phyloP scores from a whole-genome alignment of 208 protist genomes.

The Acanthamoeba royreba region DNA sequence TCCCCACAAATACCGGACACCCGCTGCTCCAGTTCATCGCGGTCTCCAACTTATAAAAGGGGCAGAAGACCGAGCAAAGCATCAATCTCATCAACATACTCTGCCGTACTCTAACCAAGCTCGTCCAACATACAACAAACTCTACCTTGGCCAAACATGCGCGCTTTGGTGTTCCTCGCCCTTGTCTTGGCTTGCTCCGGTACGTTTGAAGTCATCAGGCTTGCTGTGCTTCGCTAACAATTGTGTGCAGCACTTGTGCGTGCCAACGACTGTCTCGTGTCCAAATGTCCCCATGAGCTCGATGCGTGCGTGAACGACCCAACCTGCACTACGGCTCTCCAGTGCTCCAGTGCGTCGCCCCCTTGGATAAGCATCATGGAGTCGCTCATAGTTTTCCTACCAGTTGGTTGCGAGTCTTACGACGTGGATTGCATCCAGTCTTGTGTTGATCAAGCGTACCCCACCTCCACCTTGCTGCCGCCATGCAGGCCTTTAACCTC shows the following conservation, averaged over 20 bases:
- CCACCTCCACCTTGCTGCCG: not conserved
- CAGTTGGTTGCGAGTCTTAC: not conserved
- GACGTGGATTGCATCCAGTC: not conserved
- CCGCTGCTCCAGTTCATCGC: not conserved
- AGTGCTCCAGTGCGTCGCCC: not conserved
- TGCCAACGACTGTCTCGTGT: not conserved
- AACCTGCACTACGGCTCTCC: not conserved
- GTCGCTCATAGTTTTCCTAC: not conserved
- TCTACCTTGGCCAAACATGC: not conserved
- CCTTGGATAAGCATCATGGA: no score
- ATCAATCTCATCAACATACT: no score
- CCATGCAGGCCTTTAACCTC: not conserved
- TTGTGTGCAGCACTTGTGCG: not conserved
- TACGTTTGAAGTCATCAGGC: no score
- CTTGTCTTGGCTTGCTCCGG: not conserved
- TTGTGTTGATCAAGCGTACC: not conserved
- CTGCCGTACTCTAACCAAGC: not conserved
- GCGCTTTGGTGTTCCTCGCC: not conserved
- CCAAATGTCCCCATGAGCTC: not conserved
- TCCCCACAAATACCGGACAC: not conserved
- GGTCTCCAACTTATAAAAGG: not conserved
- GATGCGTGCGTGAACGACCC: not conserved
- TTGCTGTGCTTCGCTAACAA: not conserved
- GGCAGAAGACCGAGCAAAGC: no score
- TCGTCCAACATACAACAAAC: not conserved